A percentile compares a stretch with the other conserved stretches of the same genome.
These are phyloP conservation scores for Podila verticillata DNA, from an alignment of 192 early-diverging fungal species.

Conservation along the genomic window DNA sequence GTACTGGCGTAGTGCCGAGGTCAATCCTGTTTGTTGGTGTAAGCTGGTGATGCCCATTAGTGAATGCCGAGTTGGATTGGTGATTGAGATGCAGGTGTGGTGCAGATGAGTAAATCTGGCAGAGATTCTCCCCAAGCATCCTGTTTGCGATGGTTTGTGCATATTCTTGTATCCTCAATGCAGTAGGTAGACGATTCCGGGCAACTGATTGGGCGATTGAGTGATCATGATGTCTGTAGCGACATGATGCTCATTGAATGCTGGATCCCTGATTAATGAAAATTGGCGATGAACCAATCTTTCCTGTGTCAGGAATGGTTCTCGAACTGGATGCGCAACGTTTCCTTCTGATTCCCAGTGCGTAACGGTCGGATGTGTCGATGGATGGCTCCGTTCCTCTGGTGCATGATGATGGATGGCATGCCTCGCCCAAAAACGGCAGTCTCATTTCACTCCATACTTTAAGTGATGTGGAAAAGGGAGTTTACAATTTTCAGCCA, in stretches of 20 bases:
- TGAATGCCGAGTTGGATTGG: too few relatives aligned
- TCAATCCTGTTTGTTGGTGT: too few relatives aligned
- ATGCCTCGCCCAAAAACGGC: neutral
- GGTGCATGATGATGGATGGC: neutral
- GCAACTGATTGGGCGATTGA: constrained; percentile 20
- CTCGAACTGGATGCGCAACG: neutral
- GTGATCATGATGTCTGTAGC: constrained; percentile 2
- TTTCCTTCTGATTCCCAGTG: neutral
- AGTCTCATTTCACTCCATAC: neutral
- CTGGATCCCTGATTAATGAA: neutral
- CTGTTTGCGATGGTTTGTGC: too few relatives aligned
- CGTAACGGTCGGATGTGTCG: neutral
- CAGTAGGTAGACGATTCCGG: constrained; percentile 61
- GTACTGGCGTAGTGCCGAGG: too few relatives aligned
- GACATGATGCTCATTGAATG: constrained; percentile 3
- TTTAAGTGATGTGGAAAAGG: constrained; percentile 15
- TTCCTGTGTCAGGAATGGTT: too few relatives aligned
- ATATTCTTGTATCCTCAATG: too few relatives aligned
- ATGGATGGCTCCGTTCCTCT: constrained; percentile 1
- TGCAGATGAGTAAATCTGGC: too few relatives aligned
- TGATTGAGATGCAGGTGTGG: too few relatives aligned
- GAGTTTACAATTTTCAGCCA: constrained; percentile 9
- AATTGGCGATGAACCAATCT: neutral
- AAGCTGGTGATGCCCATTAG: too few relatives aligned
- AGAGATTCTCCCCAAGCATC: too few relatives aligned